Conservation (phyloP, 2,329 filamentous ascomycete species). For the Aspergillus tamarii region DNA sequence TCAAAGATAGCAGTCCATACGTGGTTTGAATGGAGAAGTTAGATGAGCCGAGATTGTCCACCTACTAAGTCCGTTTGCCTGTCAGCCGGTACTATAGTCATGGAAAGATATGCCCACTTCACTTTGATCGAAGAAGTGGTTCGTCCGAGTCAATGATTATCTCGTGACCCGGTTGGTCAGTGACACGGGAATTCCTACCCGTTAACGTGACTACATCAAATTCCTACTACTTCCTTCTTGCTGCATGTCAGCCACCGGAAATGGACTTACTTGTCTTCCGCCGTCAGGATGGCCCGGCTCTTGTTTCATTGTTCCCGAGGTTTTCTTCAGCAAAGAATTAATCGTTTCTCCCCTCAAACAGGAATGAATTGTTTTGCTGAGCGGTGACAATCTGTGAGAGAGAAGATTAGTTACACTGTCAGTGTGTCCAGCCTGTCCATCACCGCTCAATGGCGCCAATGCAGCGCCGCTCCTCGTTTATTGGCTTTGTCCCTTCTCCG, state of each 20-base stretch:
- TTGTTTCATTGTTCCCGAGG: background rate
- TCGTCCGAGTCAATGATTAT: background rate
- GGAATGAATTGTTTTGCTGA: background rate
- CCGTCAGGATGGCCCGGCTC: background rate
- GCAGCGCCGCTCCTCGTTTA: slow-evolving; percentile 23
- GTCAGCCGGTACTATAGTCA: background rate
- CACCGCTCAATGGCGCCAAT: slow-evolving; percentile 17
- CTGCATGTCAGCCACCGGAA: too few relatives aligned
- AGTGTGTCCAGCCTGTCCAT: slow-evolving; percentile 13
- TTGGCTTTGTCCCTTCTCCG: slow-evolving; percentile 21
- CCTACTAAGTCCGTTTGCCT: background rate
- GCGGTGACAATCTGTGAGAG: background rate
- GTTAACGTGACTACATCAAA: background rate
- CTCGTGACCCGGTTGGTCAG: slow-evolving; percentile 4
- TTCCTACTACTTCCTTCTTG: too few relatives aligned
- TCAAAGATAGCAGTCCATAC: background rate
- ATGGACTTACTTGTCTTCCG: background rate
- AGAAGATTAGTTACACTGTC: slow-evolving; percentile 12
- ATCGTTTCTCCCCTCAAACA: background rate
- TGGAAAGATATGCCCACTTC: background rate
- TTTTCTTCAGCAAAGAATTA: background rate
- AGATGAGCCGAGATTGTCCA: background rate
- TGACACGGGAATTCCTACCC: background rate
- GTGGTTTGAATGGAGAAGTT: background rate
- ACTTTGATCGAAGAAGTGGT: background rate